phyloP scores from a whole-genome alignment of 176 grass and related monocot genomes.

The Oryza officinalis region DNA sequence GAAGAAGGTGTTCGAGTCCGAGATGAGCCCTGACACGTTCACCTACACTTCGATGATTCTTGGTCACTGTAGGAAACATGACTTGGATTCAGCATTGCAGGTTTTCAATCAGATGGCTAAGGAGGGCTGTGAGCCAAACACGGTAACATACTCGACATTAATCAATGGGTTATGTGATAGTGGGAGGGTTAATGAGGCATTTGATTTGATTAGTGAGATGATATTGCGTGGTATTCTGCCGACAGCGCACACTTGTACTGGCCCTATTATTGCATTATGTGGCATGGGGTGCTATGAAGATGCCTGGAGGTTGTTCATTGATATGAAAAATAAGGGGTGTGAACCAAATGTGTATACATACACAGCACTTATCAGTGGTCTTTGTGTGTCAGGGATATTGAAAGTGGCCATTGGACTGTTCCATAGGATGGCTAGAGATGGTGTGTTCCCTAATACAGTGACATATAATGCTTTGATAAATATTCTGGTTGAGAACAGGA shows the following conservation, averaged over 20 bases:
- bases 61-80: constrained; percentile 49
- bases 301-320: constrained; percentile 49
- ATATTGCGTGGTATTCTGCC: constrained; percentile 35
- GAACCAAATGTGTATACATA: constrained; percentile 52
- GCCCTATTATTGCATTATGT: constrained; percentile 47
- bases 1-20: constrained; percentile 38
- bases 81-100: constrained; percentile 51
- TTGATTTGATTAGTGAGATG: constrained; percentile 55
- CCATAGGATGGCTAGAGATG: constrained; percentile 60
- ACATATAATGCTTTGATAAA: constrained; percentile 59
- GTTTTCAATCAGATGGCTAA: constrained; percentile 44
- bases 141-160: constrained; percentile 43
- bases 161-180: constrained; percentile 42
- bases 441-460: constrained; percentile 41
- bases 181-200: constrained; percentile 41
- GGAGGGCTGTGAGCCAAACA: constrained; percentile 49
- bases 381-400: constrained; percentile 43
- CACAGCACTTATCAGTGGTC: constrained; percentile 55
- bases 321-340: constrained; percentile 43
- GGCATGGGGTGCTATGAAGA: constrained; percentile 33
- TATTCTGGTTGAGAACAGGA: constrained; percentile 43
- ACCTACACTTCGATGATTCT: constrained; percentile 64
- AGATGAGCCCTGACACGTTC: constrained; percentile 49
- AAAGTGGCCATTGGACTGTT: constrained; percentile 61
- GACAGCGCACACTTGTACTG: constrained; percentile 35